phyloP scores from a whole-genome alignment of 2,329 filamentous ascomycete genomes.

The Fusarium sp. region DNA sequence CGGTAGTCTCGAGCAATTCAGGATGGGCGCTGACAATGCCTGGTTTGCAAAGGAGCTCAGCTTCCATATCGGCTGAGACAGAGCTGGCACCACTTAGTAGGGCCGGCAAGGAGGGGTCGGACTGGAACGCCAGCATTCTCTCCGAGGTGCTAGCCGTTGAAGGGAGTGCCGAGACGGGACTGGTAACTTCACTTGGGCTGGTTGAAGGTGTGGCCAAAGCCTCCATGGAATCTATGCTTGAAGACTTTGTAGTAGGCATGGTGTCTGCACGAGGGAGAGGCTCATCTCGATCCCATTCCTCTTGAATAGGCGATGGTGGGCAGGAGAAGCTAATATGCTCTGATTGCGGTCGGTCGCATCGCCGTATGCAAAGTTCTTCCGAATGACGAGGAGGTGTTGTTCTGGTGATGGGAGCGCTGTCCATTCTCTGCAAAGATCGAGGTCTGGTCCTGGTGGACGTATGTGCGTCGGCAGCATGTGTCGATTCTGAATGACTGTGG shows the following conservation, averaged over 20 bases:
- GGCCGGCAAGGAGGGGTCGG: constrained; percentile 73
- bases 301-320: constrained; percentile 61
- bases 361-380: constrained; percentile 27
- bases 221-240: constrained; percentile 64
- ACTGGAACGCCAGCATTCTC: constrained; percentile 66
- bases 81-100: constrained; percentile 73
- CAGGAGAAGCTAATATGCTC: constrained; percentile 52
- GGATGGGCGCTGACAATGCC: constrained; percentile 57
- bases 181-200: constrained; percentile 65
- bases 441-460: constrained; percentile 58
- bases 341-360: constrained; percentile 11
- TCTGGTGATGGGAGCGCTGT: constrained; percentile 43
- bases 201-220: constrained; percentile 64
- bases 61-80: constrained; percentile 71
- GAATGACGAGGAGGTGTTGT: constrained; percentile 29
- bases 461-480: constrained; percentile 51
- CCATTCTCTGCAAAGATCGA: constrained; percentile 60
- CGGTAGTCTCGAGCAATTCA: constrained; percentile 63
- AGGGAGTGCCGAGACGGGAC: constrained; percentile 59
- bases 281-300: constrained; percentile 50
- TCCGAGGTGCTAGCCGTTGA: constrained; percentile 58
- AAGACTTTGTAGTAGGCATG: constrained; percentile 61
- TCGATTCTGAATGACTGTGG: constrained; percentile 59
- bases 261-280: constrained; percentile 55
- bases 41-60: constrained; percentile 67